These are phyloP conservation scores for Colletotrichum acutatum DNA, from an alignment of 2,329 filamentous ascomycete species.

Conservation along the genomic window DNA sequence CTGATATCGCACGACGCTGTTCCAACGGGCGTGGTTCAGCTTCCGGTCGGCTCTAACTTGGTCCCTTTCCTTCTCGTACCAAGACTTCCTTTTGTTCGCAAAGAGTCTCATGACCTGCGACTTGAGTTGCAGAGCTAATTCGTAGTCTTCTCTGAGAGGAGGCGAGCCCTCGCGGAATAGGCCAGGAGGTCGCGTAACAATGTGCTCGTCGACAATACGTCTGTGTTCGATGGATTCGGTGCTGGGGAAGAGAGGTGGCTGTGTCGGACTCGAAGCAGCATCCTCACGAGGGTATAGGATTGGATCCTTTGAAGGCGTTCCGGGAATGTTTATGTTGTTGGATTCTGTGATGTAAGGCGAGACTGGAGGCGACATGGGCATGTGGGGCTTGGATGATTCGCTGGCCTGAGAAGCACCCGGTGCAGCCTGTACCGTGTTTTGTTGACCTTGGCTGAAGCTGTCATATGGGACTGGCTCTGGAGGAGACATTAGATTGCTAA, in stretches of 20 bases:
- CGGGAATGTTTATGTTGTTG: constrained; percentile 46
- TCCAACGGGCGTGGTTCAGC: constrained; percentile 45
- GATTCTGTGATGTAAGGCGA: constrained; percentile 59
- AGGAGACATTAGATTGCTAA: constrained; percentile 70
- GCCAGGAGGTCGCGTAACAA: constrained; percentile 54
- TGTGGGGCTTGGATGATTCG: constrained; percentile 45
- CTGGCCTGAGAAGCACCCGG: background rate
- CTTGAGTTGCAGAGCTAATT: constrained; percentile 62
- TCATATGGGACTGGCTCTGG: constrained; percentile 66
- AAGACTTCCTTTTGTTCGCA: constrained; percentile 54
- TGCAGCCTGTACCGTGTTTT: background rate
- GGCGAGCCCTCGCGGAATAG: constrained; percentile 57
- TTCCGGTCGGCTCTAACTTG: constrained; percentile 60
- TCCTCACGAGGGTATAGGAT: constrained; percentile 67
- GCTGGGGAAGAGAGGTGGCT: constrained; percentile 61
- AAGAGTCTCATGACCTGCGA: constrained; percentile 63
- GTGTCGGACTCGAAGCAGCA: constrained; percentile 50
- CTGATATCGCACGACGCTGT: constrained; percentile 45
- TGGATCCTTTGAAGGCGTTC: constrained; percentile 58
- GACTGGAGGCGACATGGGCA: constrained; percentile 67
- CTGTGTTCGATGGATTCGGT: constrained; percentile 54
- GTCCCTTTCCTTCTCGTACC: constrained; percentile 62
- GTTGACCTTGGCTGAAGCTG: constrained; percentile 55
- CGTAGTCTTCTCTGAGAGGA: constrained; percentile 64
- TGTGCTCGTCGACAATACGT: constrained; percentile 62